phyloP scores from a whole-genome alignment of 345 rosid species.

The Bruguiera parviflora region DNA sequence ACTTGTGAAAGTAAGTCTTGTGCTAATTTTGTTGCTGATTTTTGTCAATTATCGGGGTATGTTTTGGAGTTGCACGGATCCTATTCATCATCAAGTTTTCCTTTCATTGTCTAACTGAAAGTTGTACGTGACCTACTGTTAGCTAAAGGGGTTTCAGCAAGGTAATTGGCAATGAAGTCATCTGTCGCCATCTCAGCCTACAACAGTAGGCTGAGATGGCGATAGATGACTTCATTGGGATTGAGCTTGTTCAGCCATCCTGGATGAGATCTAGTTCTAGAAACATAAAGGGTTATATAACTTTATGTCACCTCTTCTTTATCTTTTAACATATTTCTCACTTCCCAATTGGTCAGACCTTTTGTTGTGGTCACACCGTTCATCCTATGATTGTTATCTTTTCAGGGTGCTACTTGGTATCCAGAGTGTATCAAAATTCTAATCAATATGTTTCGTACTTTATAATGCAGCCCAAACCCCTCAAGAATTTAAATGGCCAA shows the following conservation, averaged over 20 bases:
- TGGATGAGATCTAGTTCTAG: background rate
- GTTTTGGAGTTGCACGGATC: slow-evolving; percentile 1
- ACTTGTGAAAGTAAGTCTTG: background rate
- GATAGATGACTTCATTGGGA: background rate
- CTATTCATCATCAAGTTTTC: background rate
- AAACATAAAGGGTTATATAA: background rate
- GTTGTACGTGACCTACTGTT: background rate
- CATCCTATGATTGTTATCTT: background rate
- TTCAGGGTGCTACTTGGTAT: background rate
- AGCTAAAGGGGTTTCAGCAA: background rate
- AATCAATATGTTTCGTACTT: slow-evolving; percentile 19
- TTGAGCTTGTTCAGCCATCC: background rate
- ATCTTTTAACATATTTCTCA: background rate
- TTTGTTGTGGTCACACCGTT: background rate
- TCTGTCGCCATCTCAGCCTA: too few relatives aligned
- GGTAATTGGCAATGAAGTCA: too few relatives aligned
- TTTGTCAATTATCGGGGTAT: background rate
- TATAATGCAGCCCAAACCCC: slow-evolving; percentile 77
- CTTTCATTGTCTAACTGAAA: background rate
- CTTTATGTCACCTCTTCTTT: background rate
- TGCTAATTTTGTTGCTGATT: background rate
- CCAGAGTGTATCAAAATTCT: background rate
- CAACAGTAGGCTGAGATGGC: slow-evolving; percentile 7
- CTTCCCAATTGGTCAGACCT: too few relatives aligned
- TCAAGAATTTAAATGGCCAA: slow-evolving; percentile 65